Evolutionary conservation across 1,139 yeast species (phyloP), one percentile per base, ranked within the genome.

Genomic region (Candida anutae): DNA sequence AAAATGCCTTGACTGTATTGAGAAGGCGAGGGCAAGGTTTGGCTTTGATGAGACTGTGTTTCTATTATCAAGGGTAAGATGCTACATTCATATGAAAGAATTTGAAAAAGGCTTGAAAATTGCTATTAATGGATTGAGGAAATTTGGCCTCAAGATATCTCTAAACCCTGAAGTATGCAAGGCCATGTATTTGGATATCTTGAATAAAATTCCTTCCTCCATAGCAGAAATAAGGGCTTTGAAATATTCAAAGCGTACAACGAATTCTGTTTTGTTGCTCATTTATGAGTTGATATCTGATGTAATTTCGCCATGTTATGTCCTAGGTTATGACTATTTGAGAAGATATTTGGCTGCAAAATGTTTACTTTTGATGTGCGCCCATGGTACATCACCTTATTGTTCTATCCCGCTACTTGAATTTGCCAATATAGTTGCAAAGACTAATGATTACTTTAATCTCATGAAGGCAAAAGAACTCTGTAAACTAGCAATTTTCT

Each of bases 251-350:
- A 48, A 50, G 9, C 31, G 32, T 1, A 44, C 58, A 1, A 50
- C 51, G 4, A 53, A 62, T 23, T 53, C 56, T 3, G 42, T 46
- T 11, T 42, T 53, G 2, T 32, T 50, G 5, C 42, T 68, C 20
- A 53, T 61, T 3, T 70, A 62, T 26, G 72, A 68, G 31, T 51
- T 70, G 14, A 53, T 70, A 15, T 48, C 62, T 14, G 69, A 65
- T 24, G 36, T 70, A 22, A 45, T 69, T 3, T 45, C 58, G 9
- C 62, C 53, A 36, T 36, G 69, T 46, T 29, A 55, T 47, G 36
- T 49, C 30, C 31, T 53, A 33, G 35, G 55, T 30, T 35, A 46
- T 37, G 29, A 52, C 3, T 36, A 39, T 22, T 38, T 55, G 10
- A 43, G 60, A n/a, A 36, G 39, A 24, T 43, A 49, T 6, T 34